phyloP scores from a whole-genome alignment of 768 basidiomycete genomes.

The Hemileccinum rubropunctum region DNA sequence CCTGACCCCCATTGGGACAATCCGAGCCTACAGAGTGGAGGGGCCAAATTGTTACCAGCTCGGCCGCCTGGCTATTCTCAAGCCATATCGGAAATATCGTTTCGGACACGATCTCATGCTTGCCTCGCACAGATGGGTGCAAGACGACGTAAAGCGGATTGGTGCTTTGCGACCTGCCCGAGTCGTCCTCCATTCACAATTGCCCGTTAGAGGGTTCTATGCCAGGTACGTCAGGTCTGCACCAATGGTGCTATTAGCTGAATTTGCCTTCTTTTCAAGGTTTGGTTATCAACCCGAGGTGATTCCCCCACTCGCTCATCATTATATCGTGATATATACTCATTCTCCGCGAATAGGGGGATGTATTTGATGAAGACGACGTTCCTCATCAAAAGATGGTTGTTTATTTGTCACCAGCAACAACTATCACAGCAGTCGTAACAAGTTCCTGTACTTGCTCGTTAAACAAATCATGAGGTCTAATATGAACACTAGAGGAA shows the following conservation, averaged over 20 bases:
- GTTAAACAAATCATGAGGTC: constrained; percentile 19
- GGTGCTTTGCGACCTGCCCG: constrained; percentile 32
- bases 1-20: constrained; percentile 64
- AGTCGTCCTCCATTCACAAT: constrained; percentile 68
- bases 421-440: constrained; percentile 25
- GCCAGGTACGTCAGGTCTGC: constrained; percentile 49
- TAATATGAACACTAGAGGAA: no score
- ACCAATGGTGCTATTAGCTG: constrained; percentile 10
- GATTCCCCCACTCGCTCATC: constrained; percentile 21
- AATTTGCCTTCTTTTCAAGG: constrained; percentile 38
- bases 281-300: constrained; percentile 70
- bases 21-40: constrained; percentile 46
- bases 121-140: constrained; percentile 59
- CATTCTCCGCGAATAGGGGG: constrained; percentile 46
- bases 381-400: constrained; percentile 87
- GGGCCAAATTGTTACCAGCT: constrained; percentile 63
- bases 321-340: constrained; percentile 22
- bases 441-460: constrained; percentile 21
- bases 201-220: constrained; percentile 69
- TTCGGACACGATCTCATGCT: constrained; percentile 69
- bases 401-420: constrained; percentile 44
- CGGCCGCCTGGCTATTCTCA: constrained; percentile 64
- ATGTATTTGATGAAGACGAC: constrained; percentile 78
- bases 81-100: constrained; percentile 57
- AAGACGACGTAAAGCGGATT: constrained; percentile 33